Base-by-base conservation (phyloP, 495 filamentous ascomycete species). In the Bacidia rubella region DNA sequence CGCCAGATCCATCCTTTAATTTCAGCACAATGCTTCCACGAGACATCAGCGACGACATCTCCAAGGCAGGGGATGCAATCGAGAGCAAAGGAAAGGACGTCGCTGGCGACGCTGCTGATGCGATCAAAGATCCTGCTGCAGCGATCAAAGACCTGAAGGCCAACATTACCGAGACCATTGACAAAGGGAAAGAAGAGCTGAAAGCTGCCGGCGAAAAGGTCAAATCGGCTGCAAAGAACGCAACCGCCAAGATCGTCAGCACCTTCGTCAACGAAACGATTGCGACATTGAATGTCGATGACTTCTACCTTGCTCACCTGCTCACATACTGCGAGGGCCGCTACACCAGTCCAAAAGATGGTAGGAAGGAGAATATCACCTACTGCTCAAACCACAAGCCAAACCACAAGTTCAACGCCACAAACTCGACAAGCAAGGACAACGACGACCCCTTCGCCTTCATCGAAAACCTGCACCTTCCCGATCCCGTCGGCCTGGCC, bases 371-470 rank as follows among this genome's bases (percentile, higher is more conserved):
- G 29, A 53, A 53, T 17, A 21, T 53, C 3, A 57, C 54, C 22
- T 53, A 53, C 50, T 57, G 54, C 43, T 57, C 54, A 7, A 57
- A 57, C 32, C 51, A 49, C 22, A 47, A 46, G 17, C 54, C 54
- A 17, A 49, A 57, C 27, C 49, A 46, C 48, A 39, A 42, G 12
- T 22, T 39, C 42, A 48, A 55, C 50, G 22, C 12, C 23, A 24
- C 50, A 25, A 43, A 5, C 10, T 4, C 9, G 9, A 44, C 41
- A 5, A 44, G 21, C 17, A 19, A 53, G 9, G 41, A 27, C 49
- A 50, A 20, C 43, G 44, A 57, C 22, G 23, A 49, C 44, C 50
- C 54, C 15, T 25, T 57, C 47, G 29, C 49, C 15, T 53, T 53
- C 42, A 41, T 57, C 41, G 32, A 46, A 3, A 40, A 57, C 1